A percentile compares a stretch with the other conserved stretches of the same genome.
Evolutionary conservation across 306 rosid species (phyloP).

Genomic region (Urtica urens): DNA sequence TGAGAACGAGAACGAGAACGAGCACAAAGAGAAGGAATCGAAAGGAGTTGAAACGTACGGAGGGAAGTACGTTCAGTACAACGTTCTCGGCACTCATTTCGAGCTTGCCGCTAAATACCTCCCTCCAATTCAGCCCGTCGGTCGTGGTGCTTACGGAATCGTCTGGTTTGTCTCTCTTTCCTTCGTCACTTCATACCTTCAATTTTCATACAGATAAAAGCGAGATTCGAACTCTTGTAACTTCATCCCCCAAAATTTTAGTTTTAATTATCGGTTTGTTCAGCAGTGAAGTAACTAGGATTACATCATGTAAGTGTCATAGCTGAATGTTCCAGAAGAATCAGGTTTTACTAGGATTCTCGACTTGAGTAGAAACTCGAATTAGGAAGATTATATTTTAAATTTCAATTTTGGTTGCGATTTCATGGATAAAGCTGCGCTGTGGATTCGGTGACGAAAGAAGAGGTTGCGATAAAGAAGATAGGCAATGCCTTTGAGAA

Average conservation of each 20-base stretch:
- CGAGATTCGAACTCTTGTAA: too few relatives aligned
- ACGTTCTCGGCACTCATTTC: slow-evolving; percentile 62
- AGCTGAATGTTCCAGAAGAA: too few relatives aligned
- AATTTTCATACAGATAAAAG: too few relatives aligned
- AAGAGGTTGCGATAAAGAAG: slow-evolving; percentile 62
- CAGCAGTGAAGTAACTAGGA: too few relatives aligned
- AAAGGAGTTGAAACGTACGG: slow-evolving; percentile 35
- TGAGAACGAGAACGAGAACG: slow-evolving; percentile 30
- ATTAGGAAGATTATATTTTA: too few relatives aligned
- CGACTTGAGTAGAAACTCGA: too few relatives aligned
- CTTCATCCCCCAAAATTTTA: too few relatives aligned
- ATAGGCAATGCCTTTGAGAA: slow-evolving; percentile 60
- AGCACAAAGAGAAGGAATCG: slow-evolving; percentile 24
- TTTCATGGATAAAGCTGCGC: slow-evolving; percentile 37
- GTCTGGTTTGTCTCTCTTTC: slow-evolving; percentile 46
- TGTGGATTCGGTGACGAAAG: slow-evolving; percentile 39
- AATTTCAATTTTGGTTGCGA: neutral
- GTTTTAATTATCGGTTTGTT: too few relatives aligned
- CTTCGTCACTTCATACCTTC: neutral
- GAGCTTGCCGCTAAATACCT: slow-evolving; percentile 61
- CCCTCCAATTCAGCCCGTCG: slow-evolving; percentile 82
- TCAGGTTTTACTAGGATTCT: too few relatives aligned
- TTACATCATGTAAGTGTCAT: too few relatives aligned
- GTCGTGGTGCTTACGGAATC: slow-evolving; percentile 95
- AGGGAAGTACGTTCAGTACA: slow-evolving; percentile 52